A percentile compares a stretch with the other conserved stretches of the same genome.
Conservation (phyloP, 176 grass and related monocot genomes). For the Carex scoparia region DNA sequence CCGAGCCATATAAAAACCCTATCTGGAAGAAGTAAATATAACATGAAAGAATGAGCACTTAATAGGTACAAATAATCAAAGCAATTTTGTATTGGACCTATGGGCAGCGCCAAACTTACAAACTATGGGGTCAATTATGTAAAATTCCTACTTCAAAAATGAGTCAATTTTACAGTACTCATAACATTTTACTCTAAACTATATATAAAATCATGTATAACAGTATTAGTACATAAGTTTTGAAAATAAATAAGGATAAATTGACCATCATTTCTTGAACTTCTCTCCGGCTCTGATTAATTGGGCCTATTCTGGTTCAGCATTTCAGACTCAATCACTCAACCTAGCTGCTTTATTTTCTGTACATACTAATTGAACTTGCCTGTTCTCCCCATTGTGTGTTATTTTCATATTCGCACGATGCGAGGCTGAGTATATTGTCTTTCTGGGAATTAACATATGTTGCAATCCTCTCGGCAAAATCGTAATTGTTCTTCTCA, state of each 20-base stretch:
- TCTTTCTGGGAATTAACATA: neutral
- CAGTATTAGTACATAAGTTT: too few species aligned
- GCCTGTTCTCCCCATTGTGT: slow-evolving; percentile 48
- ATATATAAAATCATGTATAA: too few species aligned
- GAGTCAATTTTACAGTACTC: too few species aligned
- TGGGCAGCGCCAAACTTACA: too few species aligned
- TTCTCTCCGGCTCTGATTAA: too few species aligned
- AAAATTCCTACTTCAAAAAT: too few species aligned
- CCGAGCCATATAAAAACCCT: slow-evolving; percentile 57
- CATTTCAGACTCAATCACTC: neutral
- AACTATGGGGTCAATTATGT: too few species aligned
- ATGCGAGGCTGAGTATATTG: neutral
- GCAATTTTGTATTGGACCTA: neutral
- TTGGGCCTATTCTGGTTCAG: neutral
- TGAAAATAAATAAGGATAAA: too few species aligned
- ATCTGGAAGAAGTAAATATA: slow-evolving; percentile 16
- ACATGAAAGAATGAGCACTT: neutral
- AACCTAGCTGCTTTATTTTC: neutral
- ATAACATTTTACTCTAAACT: too few species aligned
- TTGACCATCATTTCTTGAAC: too few species aligned
- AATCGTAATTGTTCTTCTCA: neutral
- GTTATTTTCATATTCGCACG: slow-evolving; percentile 39
- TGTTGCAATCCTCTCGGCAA: neutral
- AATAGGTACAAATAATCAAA: neutral
- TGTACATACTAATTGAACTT: neutral